Conservation (phyloP, 2,329 filamentous ascomycete genomes). For the Exophiala sp. region DNA sequence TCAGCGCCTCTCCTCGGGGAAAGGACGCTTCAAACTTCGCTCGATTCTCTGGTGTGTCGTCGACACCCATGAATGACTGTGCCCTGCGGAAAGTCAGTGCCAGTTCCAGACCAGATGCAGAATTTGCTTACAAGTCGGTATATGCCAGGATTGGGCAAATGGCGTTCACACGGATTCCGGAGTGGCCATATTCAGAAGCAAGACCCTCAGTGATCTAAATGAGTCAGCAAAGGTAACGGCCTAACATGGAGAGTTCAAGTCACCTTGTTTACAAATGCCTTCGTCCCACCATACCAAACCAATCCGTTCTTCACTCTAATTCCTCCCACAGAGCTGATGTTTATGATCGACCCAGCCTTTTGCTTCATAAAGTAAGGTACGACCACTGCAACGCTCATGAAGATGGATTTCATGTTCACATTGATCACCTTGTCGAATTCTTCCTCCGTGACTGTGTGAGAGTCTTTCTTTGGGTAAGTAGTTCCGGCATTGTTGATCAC, state of each 20-base stretch:
- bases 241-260: no score
- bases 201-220: constrained; percentile 12
- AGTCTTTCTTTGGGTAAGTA: constrained; percentile 29
- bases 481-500: constrained; percentile 82
- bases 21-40: constrained; percentile 14
- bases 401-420: constrained; percentile 34
- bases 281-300: constrained; percentile 25
- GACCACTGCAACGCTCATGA: constrained; percentile 30
- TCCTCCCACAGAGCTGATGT: constrained; percentile 23
- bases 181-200: constrained; percentile 17
- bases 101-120: no score
- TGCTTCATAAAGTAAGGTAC: constrained; percentile 32
- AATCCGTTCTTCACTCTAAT: constrained; percentile 19
- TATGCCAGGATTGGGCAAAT: constrained; percentile 18
- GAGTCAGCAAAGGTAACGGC: not conserved
- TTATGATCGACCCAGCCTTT: constrained; percentile 21
- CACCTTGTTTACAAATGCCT: constrained; percentile 19
- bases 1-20: constrained; percentile 12
- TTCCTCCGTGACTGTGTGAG: constrained; percentile 28
- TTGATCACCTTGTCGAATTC: constrained; percentile 35
- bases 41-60: constrained; percentile 15
- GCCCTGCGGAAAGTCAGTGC: constrained; percentile 5
- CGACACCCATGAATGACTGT: constrained; percentile 13
- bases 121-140: constrained; percentile 10
- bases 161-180: constrained; percentile 12